phyloP scores from a whole-genome alignment of 1,284 basidiomycete genomes.

The Anthracocystis panici-leucophaei region DNA sequence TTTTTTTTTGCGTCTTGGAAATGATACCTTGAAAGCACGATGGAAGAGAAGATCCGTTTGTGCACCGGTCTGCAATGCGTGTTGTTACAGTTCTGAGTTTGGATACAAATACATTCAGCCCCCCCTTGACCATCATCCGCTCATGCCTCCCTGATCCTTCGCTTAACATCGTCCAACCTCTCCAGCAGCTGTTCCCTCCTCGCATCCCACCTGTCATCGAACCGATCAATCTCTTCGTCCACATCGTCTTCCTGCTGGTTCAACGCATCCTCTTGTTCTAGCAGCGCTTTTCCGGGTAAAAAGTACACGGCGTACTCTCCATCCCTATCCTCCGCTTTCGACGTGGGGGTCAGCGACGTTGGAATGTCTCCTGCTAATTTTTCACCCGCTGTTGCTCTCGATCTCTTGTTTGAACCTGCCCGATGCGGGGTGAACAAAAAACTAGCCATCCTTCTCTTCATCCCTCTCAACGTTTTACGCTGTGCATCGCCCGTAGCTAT shows the following conservation, averaged over 20 bases:
- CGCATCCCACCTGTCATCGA: conserved; percentile 26
- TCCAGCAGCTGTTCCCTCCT: background rate
- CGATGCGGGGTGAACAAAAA: conserved; percentile 29
- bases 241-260: conserved; percentile 46
- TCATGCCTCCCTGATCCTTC: background rate
- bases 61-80: too few species aligned
- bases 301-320: conserved; percentile 28
- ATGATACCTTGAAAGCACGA: conserved; percentile 1
- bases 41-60: too few species aligned
- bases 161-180: conserved; percentile 20
- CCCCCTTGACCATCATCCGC: background rate
- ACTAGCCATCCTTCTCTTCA: conserved; percentile 36
- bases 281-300: conserved; percentile 28
- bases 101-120: conserved; percentile 2
- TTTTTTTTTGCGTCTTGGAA: too few species aligned
- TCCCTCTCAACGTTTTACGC: conserved; percentile 16
- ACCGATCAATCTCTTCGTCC: conserved; percentile 36
- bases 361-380: conserved; percentile 24
- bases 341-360: background rate
- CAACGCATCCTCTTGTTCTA: conserved; percentile 39
- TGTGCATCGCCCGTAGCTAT: conserved; percentile 25
- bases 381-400: background rate
- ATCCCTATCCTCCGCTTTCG: background rate
- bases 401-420: background rate
- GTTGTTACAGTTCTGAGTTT: background rate